phyloP scores from a whole-genome alignment of 2,329 filamentous ascomycete genomes.

The Parafenestella ontariensis region DNA sequence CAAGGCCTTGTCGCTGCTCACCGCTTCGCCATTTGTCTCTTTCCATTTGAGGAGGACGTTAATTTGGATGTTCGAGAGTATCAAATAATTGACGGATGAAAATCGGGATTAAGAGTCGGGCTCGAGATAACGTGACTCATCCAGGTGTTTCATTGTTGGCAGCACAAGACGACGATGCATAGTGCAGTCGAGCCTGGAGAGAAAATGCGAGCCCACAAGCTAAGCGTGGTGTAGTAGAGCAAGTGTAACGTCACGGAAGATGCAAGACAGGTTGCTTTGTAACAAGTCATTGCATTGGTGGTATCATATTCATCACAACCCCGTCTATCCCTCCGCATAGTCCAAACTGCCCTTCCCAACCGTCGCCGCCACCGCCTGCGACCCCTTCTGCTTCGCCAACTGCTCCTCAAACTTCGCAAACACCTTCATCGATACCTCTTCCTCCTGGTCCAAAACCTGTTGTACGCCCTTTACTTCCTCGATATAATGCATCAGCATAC shows the following conservation, averaged over 20 bases:
- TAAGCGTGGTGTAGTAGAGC: not conserved
- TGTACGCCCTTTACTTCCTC: conserved; percentile 94
- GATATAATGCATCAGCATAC: conserved; percentile 93
- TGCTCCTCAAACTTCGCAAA: conserved; percentile 97
- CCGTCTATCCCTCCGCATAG: conserved; percentile 46
- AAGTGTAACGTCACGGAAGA: not conserved
- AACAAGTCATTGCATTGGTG: not conserved
- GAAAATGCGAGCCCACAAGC: no score
- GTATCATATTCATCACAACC: not conserved
- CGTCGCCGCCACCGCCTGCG: conserved; percentile 58
- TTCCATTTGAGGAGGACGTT: no score
- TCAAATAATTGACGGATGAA: no score
- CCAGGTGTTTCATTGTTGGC: no score
- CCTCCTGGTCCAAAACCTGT: conserved; percentile 89
- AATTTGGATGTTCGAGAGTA: no score
- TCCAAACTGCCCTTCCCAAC: conserved; percentile 62
- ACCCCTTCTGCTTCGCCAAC: conserved; percentile 65
- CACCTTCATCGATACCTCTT: conserved; percentile 83
- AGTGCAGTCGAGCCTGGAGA: not conserved
- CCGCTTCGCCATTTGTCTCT: no score
- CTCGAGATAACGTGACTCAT: no score
- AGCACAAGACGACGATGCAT: no score
- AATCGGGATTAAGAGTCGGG: no score
- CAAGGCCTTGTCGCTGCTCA: no score
- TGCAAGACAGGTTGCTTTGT: not conserved